A percentile compares a stretch with the other conserved stretches of the same genome.
These are phyloP conservation scores for Haplosporangium gracile DNA, from an alignment of 192 early-diverging fungal species.

Conservation along the genomic window DNA sequence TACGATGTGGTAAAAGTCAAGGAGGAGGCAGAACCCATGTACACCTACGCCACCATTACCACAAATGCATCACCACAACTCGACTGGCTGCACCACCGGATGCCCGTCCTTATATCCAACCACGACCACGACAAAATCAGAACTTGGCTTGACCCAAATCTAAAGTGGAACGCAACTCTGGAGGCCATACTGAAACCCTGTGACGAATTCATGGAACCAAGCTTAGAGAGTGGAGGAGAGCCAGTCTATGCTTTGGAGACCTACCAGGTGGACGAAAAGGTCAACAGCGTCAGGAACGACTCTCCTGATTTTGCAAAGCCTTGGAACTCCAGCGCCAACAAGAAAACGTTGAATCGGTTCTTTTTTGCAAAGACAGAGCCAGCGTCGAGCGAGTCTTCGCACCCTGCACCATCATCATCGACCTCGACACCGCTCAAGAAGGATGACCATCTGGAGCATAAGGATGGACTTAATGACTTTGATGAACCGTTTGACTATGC, in stretches of 20 bases:
- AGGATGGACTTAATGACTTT: not conserved
- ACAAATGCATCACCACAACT: constrained; percentile 59
- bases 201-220: constrained; percentile 54
- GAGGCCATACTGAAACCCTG: constrained; percentile 61
- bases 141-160: constrained; percentile 62
- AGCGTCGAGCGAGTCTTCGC: not conserved
- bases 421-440: not conserved
- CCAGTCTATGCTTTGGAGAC: constrained; percentile 42
- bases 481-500: not conserved
- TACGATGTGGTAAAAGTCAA: constrained; percentile 59
- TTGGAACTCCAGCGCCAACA: constrained; percentile 44
- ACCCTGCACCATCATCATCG: not conserved
- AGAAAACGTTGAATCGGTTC: constrained; percentile 49
- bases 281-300: constrained; percentile 60
- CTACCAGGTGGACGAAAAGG: constrained; percentile 64
- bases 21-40: constrained; percentile 51
- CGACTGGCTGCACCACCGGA: constrained; percentile 67
- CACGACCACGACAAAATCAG: constrained; percentile 49
- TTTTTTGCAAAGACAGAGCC: constrained; percentile 27
- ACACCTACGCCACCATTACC: constrained; percentile 67
- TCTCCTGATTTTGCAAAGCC: constrained; percentile 63
- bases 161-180: constrained; percentile 51
- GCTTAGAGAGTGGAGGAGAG: not conserved
- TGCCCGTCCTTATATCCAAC: constrained; percentile 70
- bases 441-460: not conserved